phyloP scores from a whole-genome alignment of 2,329 filamentous ascomycete species.

The Cyphellophora attinorum region DNA sequence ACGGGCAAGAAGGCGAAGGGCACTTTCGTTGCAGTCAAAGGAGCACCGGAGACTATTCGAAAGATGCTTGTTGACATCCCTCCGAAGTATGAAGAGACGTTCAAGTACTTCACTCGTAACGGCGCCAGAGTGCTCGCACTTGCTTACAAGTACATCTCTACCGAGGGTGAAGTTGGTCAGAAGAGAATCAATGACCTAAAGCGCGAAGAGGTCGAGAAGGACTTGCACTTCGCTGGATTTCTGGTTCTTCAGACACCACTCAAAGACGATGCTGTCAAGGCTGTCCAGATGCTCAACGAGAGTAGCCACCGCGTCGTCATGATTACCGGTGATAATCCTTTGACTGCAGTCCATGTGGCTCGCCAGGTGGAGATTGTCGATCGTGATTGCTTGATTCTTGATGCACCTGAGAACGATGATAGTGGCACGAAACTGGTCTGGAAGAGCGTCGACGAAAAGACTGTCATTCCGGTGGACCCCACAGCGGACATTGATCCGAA shows the following conservation, averaged over 20 bases:
- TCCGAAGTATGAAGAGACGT: slow-evolving; percentile 90
- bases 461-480: slow-evolving; percentile 76
- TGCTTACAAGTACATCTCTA: slow-evolving; percentile 83
- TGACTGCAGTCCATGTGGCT: slow-evolving; percentile 93
- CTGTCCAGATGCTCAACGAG: slow-evolving; percentile 95
- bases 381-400: slow-evolving; percentile 85
- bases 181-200: slow-evolving; percentile 86
- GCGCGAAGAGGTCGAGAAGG: slow-evolving; percentile 80
- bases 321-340: slow-evolving; percentile 97
- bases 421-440: slow-evolving; percentile 77
- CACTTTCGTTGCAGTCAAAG: slow-evolving; percentile 93
- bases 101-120: slow-evolving; percentile 94
- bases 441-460: slow-evolving; percentile 88
- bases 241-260: slow-evolving; percentile 89
- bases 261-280: slow-evolving; percentile 90
- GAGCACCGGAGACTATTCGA: slow-evolving; percentile 91
- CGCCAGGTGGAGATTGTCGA: slow-evolving; percentile 96
- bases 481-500: slow-evolving; percentile 68
- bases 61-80: slow-evolving; percentile 81
- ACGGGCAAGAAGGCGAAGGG: slow-evolving; percentile 68
- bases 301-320: slow-evolving; percentile 97
- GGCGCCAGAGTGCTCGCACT: slow-evolving; percentile 89
- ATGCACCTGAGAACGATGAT: slow-evolving; percentile 83
- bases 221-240: slow-evolving; percentile 86
- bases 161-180: slow-evolving; percentile 71